Evolutionary conservation across 2,329 filamentous ascomycete species (phyloP).

Genomic region (Fusarium odoratissimum): DNA sequence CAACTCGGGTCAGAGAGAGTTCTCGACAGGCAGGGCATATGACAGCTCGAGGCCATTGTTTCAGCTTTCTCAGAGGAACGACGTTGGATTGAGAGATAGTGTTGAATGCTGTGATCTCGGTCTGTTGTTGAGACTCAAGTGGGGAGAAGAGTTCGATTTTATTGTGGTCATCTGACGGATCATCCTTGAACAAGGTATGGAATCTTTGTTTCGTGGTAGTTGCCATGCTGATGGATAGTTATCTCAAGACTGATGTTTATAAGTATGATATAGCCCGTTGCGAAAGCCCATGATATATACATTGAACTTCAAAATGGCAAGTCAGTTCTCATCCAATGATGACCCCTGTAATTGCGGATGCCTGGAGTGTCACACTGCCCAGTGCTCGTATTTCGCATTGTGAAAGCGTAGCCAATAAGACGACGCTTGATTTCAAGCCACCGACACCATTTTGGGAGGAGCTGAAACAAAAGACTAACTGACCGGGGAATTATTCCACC

Average conservation of each 20-base stretch:
- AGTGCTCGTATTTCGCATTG: conserved; percentile 32
- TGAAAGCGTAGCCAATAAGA: conserved; percentile 9
- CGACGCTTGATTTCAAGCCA: conserved; percentile 6
- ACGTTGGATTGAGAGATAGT: conserved; percentile 31
- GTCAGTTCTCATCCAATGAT: not conserved
- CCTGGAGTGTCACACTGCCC: conserved; percentile 3
- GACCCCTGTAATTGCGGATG: not conserved
- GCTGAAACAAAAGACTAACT: not conserved
- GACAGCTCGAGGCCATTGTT: conserved; percentile 38
- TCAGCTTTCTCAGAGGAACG: conserved; percentile 36
- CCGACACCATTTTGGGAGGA: not conserved
- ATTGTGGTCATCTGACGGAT: not conserved
- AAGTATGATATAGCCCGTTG: not conserved
- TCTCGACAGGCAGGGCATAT: conserved; percentile 39
- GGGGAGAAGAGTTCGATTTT: conserved; percentile 24
- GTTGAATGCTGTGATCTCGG: conserved; percentile 26
- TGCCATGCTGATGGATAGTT: not conserved
- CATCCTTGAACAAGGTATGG: not conserved
- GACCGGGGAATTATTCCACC: not conserved
- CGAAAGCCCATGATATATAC: conserved; percentile 6
- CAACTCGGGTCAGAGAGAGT: conserved; percentile 35
- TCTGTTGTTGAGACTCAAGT: not conserved
- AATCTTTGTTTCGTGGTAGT: not conserved
- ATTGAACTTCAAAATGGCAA: too few relatives aligned
- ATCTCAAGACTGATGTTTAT: not conserved